Percentiles rank a stretch among this genome's conserved stretches.
phyloP scores from a whole-genome alignment of 2,329 filamentous ascomycete genomes.

The Chaetomium sp. region DNA sequence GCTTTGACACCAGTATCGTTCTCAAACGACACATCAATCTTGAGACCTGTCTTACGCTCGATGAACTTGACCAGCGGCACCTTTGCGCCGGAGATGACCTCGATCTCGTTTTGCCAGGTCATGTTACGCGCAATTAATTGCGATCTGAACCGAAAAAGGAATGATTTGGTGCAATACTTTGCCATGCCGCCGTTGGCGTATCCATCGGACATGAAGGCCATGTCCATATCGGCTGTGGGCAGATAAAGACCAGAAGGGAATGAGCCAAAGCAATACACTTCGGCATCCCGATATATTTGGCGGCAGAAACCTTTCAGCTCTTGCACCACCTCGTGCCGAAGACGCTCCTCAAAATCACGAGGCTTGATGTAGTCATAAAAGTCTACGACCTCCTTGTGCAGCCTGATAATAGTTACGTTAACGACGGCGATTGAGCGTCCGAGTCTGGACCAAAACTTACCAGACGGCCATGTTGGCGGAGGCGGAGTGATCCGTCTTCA shows the following conservation, averaged over 20 bases:
- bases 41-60: slow-evolving; percentile 69
- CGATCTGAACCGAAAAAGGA: slow-evolving; percentile 55
- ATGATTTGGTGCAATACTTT: slow-evolving; percentile 45
- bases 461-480: slow-evolving; percentile 49
- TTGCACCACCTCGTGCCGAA: slow-evolving; percentile 66
- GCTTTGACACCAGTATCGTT: slow-evolving; percentile 77
- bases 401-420: slow-evolving; percentile 37
- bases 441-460: slow-evolving; percentile 35
- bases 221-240: slow-evolving; percentile 81
- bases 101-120: slow-evolving; percentile 51
- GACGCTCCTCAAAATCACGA: slow-evolving; percentile 64
- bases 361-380: slow-evolving; percentile 85
- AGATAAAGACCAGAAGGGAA: slow-evolving; percentile 75
- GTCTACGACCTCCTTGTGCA: slow-evolving; percentile 85
- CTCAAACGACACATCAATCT: slow-evolving; percentile 92
- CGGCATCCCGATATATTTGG: slow-evolving; percentile 50
- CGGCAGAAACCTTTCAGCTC: slow-evolving; percentile 58
- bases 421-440: not conserved
- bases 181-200: slow-evolving; percentile 50
- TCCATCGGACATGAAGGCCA: slow-evolving; percentile 64
- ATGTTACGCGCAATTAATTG: slow-evolving; percentile 53
- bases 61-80: slow-evolving; percentile 91
- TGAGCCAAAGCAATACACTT: slow-evolving; percentile 79
- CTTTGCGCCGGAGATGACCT: slow-evolving; percentile 67
- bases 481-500: slow-evolving; percentile 45